These are phyloP conservation scores for Phytophthora vignae DNA, from an alignment of 352 stramenopile genomes.

Conservation along the genomic window DNA sequence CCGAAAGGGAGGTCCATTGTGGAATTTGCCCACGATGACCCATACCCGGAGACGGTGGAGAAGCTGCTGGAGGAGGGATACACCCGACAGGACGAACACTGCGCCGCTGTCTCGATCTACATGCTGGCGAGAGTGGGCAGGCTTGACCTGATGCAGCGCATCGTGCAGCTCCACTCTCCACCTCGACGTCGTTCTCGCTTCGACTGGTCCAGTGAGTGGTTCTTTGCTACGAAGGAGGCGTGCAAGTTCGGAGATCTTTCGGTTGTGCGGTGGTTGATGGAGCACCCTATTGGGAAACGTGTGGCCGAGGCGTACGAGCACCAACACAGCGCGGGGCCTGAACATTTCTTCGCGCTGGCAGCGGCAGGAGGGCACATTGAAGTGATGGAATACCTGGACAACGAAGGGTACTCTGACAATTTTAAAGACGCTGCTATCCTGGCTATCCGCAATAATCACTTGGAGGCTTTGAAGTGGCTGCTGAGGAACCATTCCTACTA, in stretches of 20 bases:
- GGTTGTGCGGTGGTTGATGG: conserved; percentile 14
- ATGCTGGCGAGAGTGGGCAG: conserved; percentile 19
- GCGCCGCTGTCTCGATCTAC: conserved; percentile 11
- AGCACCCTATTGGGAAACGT: conserved; percentile 7
- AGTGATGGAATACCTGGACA: conserved; percentile 18
- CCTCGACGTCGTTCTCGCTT: conserved; percentile 4
- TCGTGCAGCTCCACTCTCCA: conserved; percentile 16
- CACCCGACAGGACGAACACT: conserved; percentile 3
- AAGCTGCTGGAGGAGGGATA: conserved; percentile 6
- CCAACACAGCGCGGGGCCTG: conserved; percentile 16
- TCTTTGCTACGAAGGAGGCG: conserved; percentile 12
- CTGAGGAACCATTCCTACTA: conserved; percentile 6
- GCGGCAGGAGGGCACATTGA: conserved; percentile 4
- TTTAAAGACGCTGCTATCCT: conserved; percentile 11
- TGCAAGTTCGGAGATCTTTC: conserved; percentile 17
- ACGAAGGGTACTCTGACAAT: conserved; percentile 7
- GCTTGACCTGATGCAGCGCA: conserved; percentile 15
- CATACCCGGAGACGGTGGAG: conserved; percentile 10
- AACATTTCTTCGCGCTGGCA: conserved; percentile 21
- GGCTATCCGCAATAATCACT: conserved; percentile 11
- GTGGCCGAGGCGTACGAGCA: conserved; percentile 11
- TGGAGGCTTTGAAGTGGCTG: conserved; percentile 16
- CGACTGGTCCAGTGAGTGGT: conserved; percentile 16
- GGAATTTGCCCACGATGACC: conserved; percentile 21
- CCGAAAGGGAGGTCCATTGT: conserved; percentile 14